phyloP scores from a whole-genome alignment of 352 stramenopile genomes.

The Phytophthora sp. region DNA sequence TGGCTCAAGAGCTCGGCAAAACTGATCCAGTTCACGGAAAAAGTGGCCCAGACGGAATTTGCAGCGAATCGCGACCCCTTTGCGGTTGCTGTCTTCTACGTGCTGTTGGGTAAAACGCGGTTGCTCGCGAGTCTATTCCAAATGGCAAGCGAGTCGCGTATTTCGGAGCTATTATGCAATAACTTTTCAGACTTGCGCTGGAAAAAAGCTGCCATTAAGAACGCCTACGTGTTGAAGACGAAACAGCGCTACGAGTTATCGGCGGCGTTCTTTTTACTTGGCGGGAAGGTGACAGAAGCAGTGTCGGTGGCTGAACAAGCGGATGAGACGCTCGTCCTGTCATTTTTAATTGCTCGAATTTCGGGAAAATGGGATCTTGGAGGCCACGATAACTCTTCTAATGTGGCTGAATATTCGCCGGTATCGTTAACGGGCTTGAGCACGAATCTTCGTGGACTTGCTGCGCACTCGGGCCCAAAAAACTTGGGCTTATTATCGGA shows the following conservation, averaged over 20 bases:
- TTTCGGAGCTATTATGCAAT: conserved; percentile 79
- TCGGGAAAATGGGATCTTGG: conserved; percentile 78
- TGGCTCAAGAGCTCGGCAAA: conserved; percentile 72
- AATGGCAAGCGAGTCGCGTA: conserved; percentile 80
- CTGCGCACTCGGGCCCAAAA: not conserved
- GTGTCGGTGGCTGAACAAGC: conserved; percentile 77
- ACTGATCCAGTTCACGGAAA: conserved; percentile 67
- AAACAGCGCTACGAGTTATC: conserved; percentile 86
- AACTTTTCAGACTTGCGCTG: conserved; percentile 84
- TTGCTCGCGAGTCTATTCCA: conserved; percentile 86
- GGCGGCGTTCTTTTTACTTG: conserved; percentile 85
- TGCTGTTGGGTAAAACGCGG: conserved; percentile 85
- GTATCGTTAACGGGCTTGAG: conserved; percentile 69
- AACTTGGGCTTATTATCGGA: not conserved
- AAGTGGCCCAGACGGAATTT: conserved; percentile 80
- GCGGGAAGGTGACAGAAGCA: conserved; percentile 78
- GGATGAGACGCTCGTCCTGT: conserved; percentile 74
- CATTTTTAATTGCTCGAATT: conserved; percentile 81
- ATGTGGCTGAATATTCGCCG: conserved; percentile 34
- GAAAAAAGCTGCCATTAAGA: conserved; percentile 91
- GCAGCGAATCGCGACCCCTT: conserved; percentile 81
- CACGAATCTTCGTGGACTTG: conserved; percentile 45
- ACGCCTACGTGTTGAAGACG: conserved; percentile 88
- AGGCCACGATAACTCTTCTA: conserved; percentile 30
- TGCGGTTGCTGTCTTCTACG: conserved; percentile 85